Percentiles rank a stretch among this genome's conserved stretches.
Evolutionary conservation across 176 grass and related monocot species (phyloP).

Genomic region (Eragrostis curvula): DNA sequence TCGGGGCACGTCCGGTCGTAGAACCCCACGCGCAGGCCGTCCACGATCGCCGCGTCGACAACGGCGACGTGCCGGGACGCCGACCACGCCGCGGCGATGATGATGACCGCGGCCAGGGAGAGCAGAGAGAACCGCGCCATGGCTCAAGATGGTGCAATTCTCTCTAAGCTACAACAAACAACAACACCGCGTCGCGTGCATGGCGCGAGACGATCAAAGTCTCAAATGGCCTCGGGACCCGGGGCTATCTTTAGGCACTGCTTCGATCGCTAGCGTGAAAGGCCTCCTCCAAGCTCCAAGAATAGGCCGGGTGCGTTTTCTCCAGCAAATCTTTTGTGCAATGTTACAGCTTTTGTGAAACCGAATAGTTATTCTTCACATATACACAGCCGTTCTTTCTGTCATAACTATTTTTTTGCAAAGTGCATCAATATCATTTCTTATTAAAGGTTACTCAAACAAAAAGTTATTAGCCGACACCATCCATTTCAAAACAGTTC

Average conservation of each 20-base stretch:
- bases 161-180: neutral
- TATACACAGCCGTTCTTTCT: too few relatives aligned
- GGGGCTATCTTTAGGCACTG: neutral
- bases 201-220: neutral
- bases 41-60: neutral
- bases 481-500: too few relatives aligned
- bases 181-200: neutral
- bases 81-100: neutral
- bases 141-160: neutral
- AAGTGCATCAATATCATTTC: too few relatives aligned
- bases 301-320: neutral
- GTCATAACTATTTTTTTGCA: too few relatives aligned
- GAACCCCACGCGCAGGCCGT: neutral
- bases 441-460: too few relatives aligned
- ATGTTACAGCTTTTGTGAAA: too few relatives aligned
- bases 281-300: neutral
- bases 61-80: neutral
- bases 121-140: neutral
- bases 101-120: neutral
- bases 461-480: too few relatives aligned
- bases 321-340: neutral
- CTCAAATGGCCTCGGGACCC: neutral
- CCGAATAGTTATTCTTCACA: too few relatives aligned
- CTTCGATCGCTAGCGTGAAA: neutral
- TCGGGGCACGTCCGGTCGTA: constrained; percentile 9